Base-by-base conservation (phyloP, 768 basidiomycete genomes). In the Mycena rebaudengoi region DNA sequence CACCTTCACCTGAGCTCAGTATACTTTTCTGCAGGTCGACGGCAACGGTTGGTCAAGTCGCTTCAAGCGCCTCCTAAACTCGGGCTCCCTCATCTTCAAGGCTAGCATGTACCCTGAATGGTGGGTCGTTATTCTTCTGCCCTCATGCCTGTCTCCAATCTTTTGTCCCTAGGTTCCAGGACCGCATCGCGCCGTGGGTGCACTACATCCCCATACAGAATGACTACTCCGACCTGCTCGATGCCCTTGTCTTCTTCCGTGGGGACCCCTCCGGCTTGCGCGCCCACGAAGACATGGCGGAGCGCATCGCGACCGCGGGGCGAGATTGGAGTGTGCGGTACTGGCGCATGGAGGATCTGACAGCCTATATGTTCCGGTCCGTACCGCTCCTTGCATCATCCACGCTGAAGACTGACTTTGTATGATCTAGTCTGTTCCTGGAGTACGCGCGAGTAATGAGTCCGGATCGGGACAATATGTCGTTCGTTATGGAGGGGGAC, bases 171-270 rank as follows among this genome's bases (percentile, higher is more conserved):
- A 87, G n/a, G n/a, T n/a, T 80, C 60, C 78, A 70, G 2, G 85
- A 87, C 60, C 80, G 86, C 26, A 77, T 86, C 49, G 81, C 76
- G 26, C 86, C 89, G 0, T 91, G 89, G 89, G 84, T 90, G 3
- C 91, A 93, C 73, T 93, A 89, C 67, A 79, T 92, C 13, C 91
- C 91, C 2, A 77, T 92, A 11, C 86, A 88, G 67, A 70, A 85
- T 0, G 87, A 88, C 64, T 82, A 88, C 26, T 79, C 83, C 0
- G 91, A 93, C 71, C 70, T 94, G 10, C 85, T 88, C 74, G 92
- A 94, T 67, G 76, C 85, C 2, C 82, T 92, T 32, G 77, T 85
- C 1, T 94, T 95, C 79, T 93, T 94, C 74, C 83, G 86, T 0
- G 89, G 90, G 0, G 82, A 83, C 56, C 82, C 82, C 0, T 71